Evolutionary conservation across 441 rosid genomes (phyloP), one percentile per base, ranked within the genome.

Genomic region (Pelargonium australe): DNA sequence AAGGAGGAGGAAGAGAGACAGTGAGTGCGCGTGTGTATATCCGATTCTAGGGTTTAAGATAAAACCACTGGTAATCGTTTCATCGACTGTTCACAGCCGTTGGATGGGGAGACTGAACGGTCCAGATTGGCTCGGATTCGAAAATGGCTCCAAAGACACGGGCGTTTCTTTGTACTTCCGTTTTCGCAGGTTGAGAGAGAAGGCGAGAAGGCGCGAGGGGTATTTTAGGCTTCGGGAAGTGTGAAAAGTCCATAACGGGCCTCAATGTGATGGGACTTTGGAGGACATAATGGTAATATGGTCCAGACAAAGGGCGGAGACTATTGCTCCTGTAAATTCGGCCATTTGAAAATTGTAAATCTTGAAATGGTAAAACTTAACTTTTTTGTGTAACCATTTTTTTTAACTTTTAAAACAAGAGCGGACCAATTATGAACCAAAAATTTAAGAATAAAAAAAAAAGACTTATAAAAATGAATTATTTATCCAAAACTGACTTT

Each of bases 21-120:
- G 41, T 37, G 8, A 5, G 8, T 7, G 23, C 23, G 10, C 43
- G 43, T 40, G 43, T 40, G 43, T 40, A 0, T 40, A 40, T 40
- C 43, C 43, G 43, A 0, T 40, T 40, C 43, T 40, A 40, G 43
- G 43, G 43, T 40, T 40, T 40, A 7, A 40, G 43, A 40, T 40
- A 40, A 40, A 61, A 61, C 40, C 64, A 61, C 64, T 60, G 84
- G 68, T 55, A 74, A 68, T 80, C 72, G 65, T 58, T 61, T 5
- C 66, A 43, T 74, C 71, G 84, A 84, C 64, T 73, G 72, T 47
- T 67, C 1, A 13, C 23, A 67, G 49, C 85, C 89, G 86, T 83
- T 80, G 72, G 89, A 87, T 83, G 13, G 8, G 3, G 1, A 5
- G n/a, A 60, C 63, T 67, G 25, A 71, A 81, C 78, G 90, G 85